Conservation (phyloP, 164 flowering plant species). For the Akebia trifoliata region DNA sequence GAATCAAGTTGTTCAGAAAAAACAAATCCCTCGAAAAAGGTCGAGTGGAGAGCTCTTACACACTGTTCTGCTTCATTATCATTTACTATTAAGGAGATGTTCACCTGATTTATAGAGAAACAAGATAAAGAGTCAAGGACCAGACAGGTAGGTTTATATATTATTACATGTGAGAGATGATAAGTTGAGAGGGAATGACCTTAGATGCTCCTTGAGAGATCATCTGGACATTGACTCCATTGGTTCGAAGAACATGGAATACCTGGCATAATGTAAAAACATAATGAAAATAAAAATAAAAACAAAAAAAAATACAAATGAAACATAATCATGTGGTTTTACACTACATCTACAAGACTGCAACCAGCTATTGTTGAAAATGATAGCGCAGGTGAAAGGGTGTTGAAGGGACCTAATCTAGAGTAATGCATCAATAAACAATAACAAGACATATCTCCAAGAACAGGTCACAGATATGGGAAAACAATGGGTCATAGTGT, state of each 20-base stretch:
- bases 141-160: not conserved
- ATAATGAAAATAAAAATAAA: not conserved
- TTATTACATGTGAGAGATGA: not conserved
- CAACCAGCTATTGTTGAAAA: too few relatives aligned
- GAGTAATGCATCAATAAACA: too few relatives aligned
- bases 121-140: not conserved
- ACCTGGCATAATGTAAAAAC: constrained; percentile 54
- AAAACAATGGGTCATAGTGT: too few relatives aligned
- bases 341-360: too few relatives aligned
- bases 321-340: not conserved
- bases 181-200: constrained; percentile 31
- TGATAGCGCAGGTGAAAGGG: too few relatives aligned
- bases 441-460: too few relatives aligned
- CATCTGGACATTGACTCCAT: constrained; percentile 92
- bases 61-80: constrained; percentile 75
- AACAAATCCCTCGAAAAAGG: constrained; percentile 53
- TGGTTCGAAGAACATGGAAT: constrained; percentile 58
- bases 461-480: too few relatives aligned
- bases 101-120: constrained; percentile 41
- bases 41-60: constrained; percentile 60
- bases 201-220: constrained; percentile 99
- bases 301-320: not conserved
- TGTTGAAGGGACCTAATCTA: too few relatives aligned
- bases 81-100: constrained; percentile 75
- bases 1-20: constrained; percentile 26